These are phyloP conservation scores for Penicillium sp. DNA, from an alignment of 2,329 filamentous ascomycete species.

Conservation along the genomic window DNA sequence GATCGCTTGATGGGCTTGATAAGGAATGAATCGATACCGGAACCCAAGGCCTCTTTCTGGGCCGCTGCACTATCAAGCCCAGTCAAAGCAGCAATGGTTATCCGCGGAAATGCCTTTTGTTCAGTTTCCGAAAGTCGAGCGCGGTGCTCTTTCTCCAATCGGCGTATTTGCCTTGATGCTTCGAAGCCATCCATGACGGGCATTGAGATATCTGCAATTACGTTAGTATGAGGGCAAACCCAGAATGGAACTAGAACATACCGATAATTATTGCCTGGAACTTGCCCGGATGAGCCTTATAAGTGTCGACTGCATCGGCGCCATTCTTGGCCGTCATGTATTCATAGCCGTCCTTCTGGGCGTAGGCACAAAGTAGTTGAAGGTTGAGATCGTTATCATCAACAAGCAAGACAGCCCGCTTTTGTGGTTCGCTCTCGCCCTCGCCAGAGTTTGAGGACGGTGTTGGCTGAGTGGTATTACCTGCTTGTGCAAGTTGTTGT, in stretches of 20 bases:
- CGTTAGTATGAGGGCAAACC: not conserved
- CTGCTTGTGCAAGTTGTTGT: constrained; percentile 10
- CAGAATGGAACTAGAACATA: not conserved
- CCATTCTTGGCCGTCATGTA: constrained; percentile 38
- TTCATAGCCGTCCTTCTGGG: constrained; percentile 28
- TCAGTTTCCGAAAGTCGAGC: not conserved
- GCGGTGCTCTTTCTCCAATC: constrained; percentile 21
- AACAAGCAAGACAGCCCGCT: constrained; percentile 31
- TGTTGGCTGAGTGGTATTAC: not conserved
- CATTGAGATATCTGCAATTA: constrained; percentile 36
- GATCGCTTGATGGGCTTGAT: constrained; percentile 30
- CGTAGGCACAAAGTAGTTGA: constrained; percentile 32
- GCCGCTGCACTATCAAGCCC: constrained; percentile 31
- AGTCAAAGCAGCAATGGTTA: constrained; percentile 31
- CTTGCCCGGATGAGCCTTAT: constrained; percentile 5
- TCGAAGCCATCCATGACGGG: constrained; percentile 38
- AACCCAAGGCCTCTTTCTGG: constrained; percentile 31
- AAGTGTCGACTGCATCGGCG: constrained; percentile 32
- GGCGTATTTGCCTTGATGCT: constrained; percentile 30
- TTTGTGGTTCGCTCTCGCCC: not conserved
- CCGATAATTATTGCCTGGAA: constrained; percentile 14
- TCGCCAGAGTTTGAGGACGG: not conserved
- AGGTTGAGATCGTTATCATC: constrained; percentile 42
- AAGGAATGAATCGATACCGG: constrained; percentile 36
- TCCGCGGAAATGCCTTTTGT: constrained; percentile 1